Evolutionary conservation across 2,329 filamentous ascomycete species (phyloP), one percentile per base, ranked within the genome.

Genomic region (Ascochyta clinopodiicola): DNA sequence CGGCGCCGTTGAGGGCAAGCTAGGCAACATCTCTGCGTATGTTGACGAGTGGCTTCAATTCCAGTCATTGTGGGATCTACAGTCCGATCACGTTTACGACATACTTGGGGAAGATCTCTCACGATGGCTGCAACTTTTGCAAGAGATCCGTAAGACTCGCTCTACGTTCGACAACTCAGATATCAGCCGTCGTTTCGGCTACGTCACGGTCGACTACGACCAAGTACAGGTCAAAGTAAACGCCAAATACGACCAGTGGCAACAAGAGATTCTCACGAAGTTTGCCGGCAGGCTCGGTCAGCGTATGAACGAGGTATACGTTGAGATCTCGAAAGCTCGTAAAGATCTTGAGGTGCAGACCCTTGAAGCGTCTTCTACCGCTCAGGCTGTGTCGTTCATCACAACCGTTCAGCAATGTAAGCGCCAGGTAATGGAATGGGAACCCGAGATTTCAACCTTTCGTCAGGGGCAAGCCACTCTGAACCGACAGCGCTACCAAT

Each of bases 221-320:
- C 96, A 99, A 76, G 95, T 99, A 0, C 96, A 99, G 77, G 92
- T 94, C 53, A 97, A 96, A 77, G 95, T 99, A 75, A 99, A 98
- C 69, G 92, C 92, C 67, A 99, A 98, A 75, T 99, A 99, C 73
- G 96, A 99, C 72, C 94, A 98, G 75, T 99, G 96, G 95, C 95
- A 99, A 75, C 92, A 97, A 68, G 95, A 99, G 63, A 96, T 99
- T 51, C 82, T 98, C 34, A 86, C 90, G 66, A 96, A 96, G 73
- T 99, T 99, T 76, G 95, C 92, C 34, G 84, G 85, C 52, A 91
- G 95, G 51, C 88, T 99, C 40, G 92, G 93, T 42, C 90, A 86
- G 60, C 90, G 93, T 44, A 96, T 98, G 87, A 86, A 92, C 44
- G 95, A 99, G 69, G 89, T 97, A 4, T 92, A 95, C 67, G 88